Evolutionary conservation across 2,329 filamentous ascomycete species (phyloP).

Genomic region (Hypoxylon sp.): DNA sequence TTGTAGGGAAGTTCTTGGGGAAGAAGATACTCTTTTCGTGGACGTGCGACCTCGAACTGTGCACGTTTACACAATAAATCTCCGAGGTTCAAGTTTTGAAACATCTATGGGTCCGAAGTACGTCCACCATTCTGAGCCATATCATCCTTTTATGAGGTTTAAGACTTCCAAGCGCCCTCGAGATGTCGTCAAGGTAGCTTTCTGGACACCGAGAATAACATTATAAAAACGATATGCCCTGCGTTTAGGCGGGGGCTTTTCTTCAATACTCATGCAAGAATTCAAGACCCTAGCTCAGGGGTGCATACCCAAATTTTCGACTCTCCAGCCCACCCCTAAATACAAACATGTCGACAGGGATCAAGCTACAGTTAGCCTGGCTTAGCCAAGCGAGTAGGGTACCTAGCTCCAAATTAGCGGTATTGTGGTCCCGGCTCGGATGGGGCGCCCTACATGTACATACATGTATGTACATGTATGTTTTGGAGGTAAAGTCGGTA

Average conservation of each 20-base stretch:
- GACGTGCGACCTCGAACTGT: conserved; percentile 20
- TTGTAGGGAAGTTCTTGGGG: neutral
- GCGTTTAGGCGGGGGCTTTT: conserved; percentile 10
- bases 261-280: conserved; percentile 17
- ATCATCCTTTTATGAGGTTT: neutral
- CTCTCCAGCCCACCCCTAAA: no score
- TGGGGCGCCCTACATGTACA: conserved; percentile 24
- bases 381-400: conserved; percentile 21
- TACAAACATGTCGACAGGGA: conserved; percentile 22
- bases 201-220: conserved; percentile 2
- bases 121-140: conserved; percentile 7
- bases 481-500: conserved; percentile 9
- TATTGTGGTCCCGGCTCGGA: conserved; percentile 24
- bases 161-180: neutral
- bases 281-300: conserved; percentile 40
- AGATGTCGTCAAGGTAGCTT: neutral
- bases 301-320: conserved; percentile 28
- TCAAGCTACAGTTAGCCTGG: conserved; percentile 15
- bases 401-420: conserved; percentile 29
- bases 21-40: conserved; percentile 12
- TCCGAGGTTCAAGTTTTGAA: conserved; percentile 38
- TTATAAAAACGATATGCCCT: conserved; percentile 8
- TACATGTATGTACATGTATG: no score
- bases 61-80: conserved; percentile 40
- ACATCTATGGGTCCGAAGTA: conserved; percentile 19